Percentiles rank a stretch among this genome's conserved stretches.
phyloP scores from a whole-genome alignment of 1,284 basidiomycete genomes.

The Rhodotorula sp. region DNA sequence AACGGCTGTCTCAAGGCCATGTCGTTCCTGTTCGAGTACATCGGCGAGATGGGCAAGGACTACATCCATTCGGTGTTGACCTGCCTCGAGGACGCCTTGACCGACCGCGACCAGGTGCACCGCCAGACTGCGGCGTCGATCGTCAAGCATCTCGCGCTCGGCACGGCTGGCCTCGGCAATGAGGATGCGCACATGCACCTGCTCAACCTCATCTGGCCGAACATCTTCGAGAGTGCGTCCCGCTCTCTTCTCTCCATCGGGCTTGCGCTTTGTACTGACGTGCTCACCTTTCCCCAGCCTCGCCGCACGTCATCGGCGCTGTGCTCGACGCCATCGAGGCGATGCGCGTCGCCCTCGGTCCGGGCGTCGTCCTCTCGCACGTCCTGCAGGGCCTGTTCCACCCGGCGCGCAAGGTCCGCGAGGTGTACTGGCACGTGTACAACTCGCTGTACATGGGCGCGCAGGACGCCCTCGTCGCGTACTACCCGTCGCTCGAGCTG shows the following conservation, averaged over 20 bases:
- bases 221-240: conserved; percentile 80
- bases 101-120: conserved; percentile 96
- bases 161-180: conserved; percentile 93
- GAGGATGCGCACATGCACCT: conserved; percentile 97
- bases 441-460: conserved; percentile 45
- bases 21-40: conserved; percentile 98
- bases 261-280: not conserved
- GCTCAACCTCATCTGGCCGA: conserved; percentile 99
- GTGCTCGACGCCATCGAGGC: conserved; percentile 73
- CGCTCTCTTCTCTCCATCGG: not conserved
- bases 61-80: conserved; percentile 97
- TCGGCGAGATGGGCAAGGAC: conserved; percentile 98
- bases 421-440: conserved; percentile 53
- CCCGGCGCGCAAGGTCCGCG: conserved; percentile 92
- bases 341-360: conserved; percentile 92
- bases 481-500: conserved; percentile 37
- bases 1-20: conserved; percentile 99
- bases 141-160: conserved; percentile 95
- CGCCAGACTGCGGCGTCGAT: conserved; percentile 98
- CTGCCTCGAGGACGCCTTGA: conserved; percentile 96
- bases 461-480: conserved; percentile 45
- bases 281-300: conserved; percentile 54
- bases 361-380: conserved; percentile 87
- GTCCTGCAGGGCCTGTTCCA: conserved; percentile 75
- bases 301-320: conserved; percentile 89